phyloP scores from a whole-genome alignment of 2,329 filamentous ascomycete species.

The Exophiala calicioides region DNA sequence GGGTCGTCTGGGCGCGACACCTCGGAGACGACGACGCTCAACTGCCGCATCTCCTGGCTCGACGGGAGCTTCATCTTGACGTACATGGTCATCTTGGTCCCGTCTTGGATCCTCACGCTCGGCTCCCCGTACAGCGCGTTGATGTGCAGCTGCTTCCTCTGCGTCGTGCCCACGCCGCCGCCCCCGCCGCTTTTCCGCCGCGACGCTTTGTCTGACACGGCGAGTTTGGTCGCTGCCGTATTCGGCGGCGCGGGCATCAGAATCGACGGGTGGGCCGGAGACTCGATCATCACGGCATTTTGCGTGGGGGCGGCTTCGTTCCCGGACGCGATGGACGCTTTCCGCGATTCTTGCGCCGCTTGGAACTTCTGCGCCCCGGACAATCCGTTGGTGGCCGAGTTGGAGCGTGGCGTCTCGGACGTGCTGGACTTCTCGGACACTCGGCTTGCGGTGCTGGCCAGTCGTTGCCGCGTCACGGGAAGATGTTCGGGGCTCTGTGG shows the following conservation, averaged over 20 bases:
- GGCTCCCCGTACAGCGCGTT: conserved; percentile 31
- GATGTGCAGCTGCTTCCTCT: conserved; percentile 23
- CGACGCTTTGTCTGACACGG: conserved; percentile 11
- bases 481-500: conserved; percentile 11
- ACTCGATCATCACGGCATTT: conserved; percentile 20
- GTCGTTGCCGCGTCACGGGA: conserved; percentile 21
- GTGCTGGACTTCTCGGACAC: conserved; percentile 10
- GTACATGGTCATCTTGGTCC: conserved; percentile 48
- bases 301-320: conserved; percentile 6
- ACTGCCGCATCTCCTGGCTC: conserved; percentile 19
- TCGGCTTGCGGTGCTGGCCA: conserved; percentile 25
- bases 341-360: conserved; percentile 23
- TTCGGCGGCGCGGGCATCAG: conserved; percentile 25
- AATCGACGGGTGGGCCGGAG: conserved; percentile 17
- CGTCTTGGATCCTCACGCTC: conserved; percentile 36
- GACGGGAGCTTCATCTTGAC: conserved; percentile 43
- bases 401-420: conserved; percentile 13
- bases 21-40: conserved; percentile 28
- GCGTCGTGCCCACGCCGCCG: conserved; percentile 5
- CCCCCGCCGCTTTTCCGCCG: conserved; percentile 16
- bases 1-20: conserved; percentile 30
- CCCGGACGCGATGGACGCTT: conserved; percentile 21
- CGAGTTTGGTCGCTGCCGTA: conserved; percentile 16
- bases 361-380: conserved; percentile 27
- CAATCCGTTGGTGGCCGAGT: conserved; percentile 14